These are phyloP conservation scores for Xylariaceae sp. DNA, from an alignment of 2,329 filamentous ascomycete genomes.

Conservation along the genomic window DNA sequence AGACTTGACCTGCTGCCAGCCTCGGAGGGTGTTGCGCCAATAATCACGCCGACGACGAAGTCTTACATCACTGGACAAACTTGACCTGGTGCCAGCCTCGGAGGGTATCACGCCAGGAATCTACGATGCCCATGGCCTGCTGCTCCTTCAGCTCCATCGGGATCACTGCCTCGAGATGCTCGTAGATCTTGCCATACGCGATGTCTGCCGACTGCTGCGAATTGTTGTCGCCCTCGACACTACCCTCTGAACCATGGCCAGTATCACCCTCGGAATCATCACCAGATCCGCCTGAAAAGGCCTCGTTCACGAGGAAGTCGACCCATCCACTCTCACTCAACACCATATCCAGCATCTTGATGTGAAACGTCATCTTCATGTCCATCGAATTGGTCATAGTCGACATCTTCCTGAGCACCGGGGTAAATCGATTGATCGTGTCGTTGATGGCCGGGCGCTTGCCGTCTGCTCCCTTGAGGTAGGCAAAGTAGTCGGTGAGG, in stretches of 20 bases:
- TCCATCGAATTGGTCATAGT: slow-evolving; percentile 24
- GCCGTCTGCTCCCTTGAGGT: slow-evolving; percentile 32
- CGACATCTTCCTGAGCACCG: slow-evolving; percentile 34
- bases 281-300: slow-evolving; percentile 17
- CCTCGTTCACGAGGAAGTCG: slow-evolving; percentile 36
- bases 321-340: slow-evolving; percentile 37
- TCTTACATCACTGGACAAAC: no score
- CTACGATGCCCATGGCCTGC: slow-evolving; percentile 31
- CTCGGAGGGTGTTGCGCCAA: no score
- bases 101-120: slow-evolving; percentile 30
- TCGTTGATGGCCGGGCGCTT: slow-evolving; percentile 31
- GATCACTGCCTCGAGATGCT: slow-evolving; percentile 3
- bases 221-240: slow-evolving; percentile 5
- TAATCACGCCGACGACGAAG: no score
- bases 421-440: slow-evolving; percentile 30
- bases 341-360: slow-evolving; percentile 32
- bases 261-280: no score
- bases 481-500: slow-evolving; percentile 31
- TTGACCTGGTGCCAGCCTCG: slow-evolving; percentile 29
- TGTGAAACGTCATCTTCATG: slow-evolving; percentile 28
- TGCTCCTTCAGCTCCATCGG: slow-evolving; percentile 3
- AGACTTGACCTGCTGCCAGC: no score
- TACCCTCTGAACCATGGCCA: neutral
- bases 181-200: neutral
- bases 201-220: neutral